Base-by-base conservation (phyloP, 441 rosid species). In the Corymbia citriodora region DNA sequence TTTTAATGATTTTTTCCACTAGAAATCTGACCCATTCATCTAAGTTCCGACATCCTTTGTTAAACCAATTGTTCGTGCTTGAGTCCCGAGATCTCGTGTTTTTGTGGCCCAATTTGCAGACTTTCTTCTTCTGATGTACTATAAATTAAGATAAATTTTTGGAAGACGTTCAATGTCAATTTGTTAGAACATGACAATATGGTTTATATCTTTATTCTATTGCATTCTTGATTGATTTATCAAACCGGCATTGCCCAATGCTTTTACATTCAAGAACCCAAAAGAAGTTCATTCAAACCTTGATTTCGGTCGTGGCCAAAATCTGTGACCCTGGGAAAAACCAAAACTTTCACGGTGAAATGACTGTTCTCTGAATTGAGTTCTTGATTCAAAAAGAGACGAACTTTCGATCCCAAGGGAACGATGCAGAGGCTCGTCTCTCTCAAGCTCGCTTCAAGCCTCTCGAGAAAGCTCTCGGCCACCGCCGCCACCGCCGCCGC, bases 391-490 rank as follows among this genome's bases (percentile, higher is more conserved):
- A 23, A 21, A 63, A 79, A 45, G 10, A 23, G 50, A 79, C 85
- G 85, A n/a, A 11, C 7, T 45, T 23, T 12, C 1, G 85, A 45
- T 79, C 29, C 70, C 10, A 45, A 4, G 49, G 52, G 52, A 79
- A 45, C 52, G 52, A 97, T 96, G 99, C 97, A 94, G 87, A 90
- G 97, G 87, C 91, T 96, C 25, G 79, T 95, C 87, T 79, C 90
- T 25, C 92, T 92, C 88, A 94, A 92, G 74, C 90, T 93, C 40
- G 93, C 93, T 79, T 92, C 96, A 81, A 94, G 92, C 89, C 87
- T 93, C 93, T 57, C 91, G 29, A 93, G 89, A 88, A 90, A 57
- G 59, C 87, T 93, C 82, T 23, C 52, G 10, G 52, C 0, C 83
- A 6, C 50, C 29, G 3, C 83, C 52, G 8, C 50, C 29, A 2